Percentiles rank a stretch among this genome's conserved stretches.
Evolutionary conservation across 352 stramenopile species (phyloP).

Genomic region (Phytophthora meadii): DNA sequence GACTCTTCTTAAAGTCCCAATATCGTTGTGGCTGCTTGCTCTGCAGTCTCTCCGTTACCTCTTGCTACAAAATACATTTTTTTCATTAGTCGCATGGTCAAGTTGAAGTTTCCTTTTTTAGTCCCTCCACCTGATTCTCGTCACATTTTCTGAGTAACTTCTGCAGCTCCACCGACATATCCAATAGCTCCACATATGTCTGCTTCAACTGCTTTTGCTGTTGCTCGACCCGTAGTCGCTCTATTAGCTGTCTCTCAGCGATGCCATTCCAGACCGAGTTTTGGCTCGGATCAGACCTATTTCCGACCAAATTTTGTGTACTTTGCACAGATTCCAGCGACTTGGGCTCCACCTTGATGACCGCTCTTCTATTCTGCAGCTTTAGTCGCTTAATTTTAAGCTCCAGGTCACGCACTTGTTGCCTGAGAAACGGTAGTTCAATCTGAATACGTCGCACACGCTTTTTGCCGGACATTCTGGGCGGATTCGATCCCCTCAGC

Average conservation of each 20-base stretch:
- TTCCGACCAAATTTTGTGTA: constrained; percentile 12
- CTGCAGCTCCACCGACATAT: constrained; percentile 9
- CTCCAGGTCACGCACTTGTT: constrained; percentile 42
- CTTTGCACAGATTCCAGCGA: constrained; percentile 1
- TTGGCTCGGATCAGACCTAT: constrained; percentile 4
- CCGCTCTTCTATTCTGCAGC: not conserved
- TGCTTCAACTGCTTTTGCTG: constrained; percentile 19
- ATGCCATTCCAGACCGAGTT: constrained; percentile 32
- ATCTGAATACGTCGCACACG: constrained; percentile 30
- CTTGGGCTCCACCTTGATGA: not conserved
- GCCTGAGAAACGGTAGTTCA: constrained; percentile 39
- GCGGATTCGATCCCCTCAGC: not conserved
- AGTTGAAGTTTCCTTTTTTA: constrained; percentile 23
- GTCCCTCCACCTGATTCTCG: constrained; percentile 9
- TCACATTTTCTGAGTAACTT: constrained; percentile 27
- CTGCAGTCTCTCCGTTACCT: not conserved
- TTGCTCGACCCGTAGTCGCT: constrained; percentile 31
- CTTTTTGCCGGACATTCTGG: constrained; percentile 15
- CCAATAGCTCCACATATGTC: not conserved
- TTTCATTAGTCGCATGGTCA: constrained; percentile 22
- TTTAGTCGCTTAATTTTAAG: constrained; percentile 33
- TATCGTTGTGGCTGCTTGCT: constrained; percentile 2
- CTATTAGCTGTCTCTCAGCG: constrained; percentile 35
- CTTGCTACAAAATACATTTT: constrained; percentile 13
- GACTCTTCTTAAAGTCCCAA: constrained; percentile 1